A percentile compares a stretch with the other conserved stretches of the same genome.
phyloP scores from a whole-genome alignment of 768 basidiomycete genomes.

The Suillus sp. region DNA sequence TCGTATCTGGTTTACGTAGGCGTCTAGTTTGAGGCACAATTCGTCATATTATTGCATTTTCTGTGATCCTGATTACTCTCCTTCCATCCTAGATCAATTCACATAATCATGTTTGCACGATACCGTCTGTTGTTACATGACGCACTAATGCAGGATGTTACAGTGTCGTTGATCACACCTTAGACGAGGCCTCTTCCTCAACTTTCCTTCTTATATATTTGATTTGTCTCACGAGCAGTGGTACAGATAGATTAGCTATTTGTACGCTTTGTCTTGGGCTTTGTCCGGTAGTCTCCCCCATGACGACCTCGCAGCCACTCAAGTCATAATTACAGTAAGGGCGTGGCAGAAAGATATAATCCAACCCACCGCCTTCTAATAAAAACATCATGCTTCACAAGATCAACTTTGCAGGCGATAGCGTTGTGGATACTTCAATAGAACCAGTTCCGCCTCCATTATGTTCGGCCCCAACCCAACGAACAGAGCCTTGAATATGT shows the following conservation, averaged over 20 bases:
- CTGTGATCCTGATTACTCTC: too few relatives aligned
- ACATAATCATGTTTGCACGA: too few relatives aligned
- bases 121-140: too few relatives aligned
- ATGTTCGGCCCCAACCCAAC: conserved; percentile 2
- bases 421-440: conserved; percentile 1
- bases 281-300: not conserved
- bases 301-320: not conserved
- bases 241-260: not conserved
- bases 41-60: too few relatives aligned
- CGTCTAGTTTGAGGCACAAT: too few relatives aligned
- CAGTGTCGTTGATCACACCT: too few relatives aligned
- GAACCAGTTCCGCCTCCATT: not conserved
- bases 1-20: too few relatives aligned
- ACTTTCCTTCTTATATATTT: too few relatives aligned
- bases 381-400: conserved; percentile 3
- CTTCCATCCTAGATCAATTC: too few relatives aligned
- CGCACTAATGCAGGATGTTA: too few relatives aligned
- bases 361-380: not conserved
- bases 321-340: not conserved
- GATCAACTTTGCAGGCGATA: conserved; percentile 11
- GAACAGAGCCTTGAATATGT: conserved; percentile 9
- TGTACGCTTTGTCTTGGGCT: not conserved
- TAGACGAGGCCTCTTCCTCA: too few relatives aligned
- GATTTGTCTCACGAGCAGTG: too few relatives aligned
- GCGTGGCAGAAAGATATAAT: not conserved